Base-by-base conservation (phyloP, 441 rosid genomes). In the Francoa sonchifolia region DNA sequence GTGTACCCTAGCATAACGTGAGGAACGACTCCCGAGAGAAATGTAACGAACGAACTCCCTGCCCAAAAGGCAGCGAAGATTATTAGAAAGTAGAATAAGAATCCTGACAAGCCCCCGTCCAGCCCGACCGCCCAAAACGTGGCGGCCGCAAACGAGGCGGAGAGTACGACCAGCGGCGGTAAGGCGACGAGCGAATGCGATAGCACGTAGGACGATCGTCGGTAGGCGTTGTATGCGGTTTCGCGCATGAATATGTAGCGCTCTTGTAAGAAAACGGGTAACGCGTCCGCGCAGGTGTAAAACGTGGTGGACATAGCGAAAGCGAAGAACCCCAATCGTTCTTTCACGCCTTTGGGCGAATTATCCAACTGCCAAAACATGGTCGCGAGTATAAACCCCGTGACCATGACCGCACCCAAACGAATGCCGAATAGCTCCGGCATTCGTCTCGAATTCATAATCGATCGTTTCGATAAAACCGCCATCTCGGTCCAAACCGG, bases 401-500 rank as follows among this genome's bases (percentile, higher is more conserved):
- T 48, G 15, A 48, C 52, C 0, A 48, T 42, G 25, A 48, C 44
- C 11, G 52, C 52, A 14, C 52, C 52, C 3, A 48, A 34, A 8
- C 52, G 52, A 35, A 48, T 48, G 17, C 52, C 52, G 43, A 48
- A 48, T 17, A 48, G 27, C 26, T 48, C 52, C 1, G 52, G 52
- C 52, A 48, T 48, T 11, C 52, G 25, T 5, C 52, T 17, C 4
- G 52, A 48, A 18, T 48, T 48, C 1, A 9, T 36, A 2, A 48
- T 9, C n/a, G 52, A 36, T n/a, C 52, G 33, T 19, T 26, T 48
- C 18, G 52, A 48, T 6, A 48, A 34, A 3, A 48, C 52, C 10
- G 25, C 42, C 42, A 48, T 48, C 34, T 48, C 52, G 14, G 23
- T 27, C 52, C 52, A 48, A 21, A 48, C 35, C 3, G 52, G 52